Evolutionary conservation across 2,329 filamentous ascomycete genomes (phyloP).

Genomic region (Helotiales sp.): DNA sequence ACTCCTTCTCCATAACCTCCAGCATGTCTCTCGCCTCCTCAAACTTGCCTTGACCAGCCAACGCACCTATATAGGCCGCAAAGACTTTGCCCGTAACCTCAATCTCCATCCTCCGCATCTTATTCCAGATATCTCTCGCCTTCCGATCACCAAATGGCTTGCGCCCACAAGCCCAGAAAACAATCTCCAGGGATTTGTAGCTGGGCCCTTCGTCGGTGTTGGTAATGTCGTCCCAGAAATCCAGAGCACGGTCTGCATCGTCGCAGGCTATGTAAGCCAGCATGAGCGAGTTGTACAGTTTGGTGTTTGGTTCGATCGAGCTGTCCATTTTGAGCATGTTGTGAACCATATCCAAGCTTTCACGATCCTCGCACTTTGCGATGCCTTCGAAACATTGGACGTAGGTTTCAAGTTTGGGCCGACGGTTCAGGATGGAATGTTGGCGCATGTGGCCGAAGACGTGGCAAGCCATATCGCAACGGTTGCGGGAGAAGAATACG

Average conservation of each 20-base stretch:
- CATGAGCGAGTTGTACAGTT: conserved; percentile 84
- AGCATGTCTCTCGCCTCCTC: conserved; percentile 71
- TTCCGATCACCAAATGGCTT: conserved; percentile 61
- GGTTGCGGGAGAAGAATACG: conserved; percentile 76
- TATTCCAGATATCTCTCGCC: conserved; percentile 72
- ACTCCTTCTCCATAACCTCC: conserved; percentile 67
- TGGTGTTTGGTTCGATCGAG: conserved; percentile 76
- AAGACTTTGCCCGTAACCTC: conserved; percentile 76
- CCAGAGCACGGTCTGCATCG: conserved; percentile 68
- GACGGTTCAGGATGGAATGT: conserved; percentile 64
- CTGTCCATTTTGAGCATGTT: conserved; percentile 95
- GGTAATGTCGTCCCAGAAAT: conserved; percentile 86
- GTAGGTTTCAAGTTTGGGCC: conserved; percentile 78
- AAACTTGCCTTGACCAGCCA: conserved; percentile 74
- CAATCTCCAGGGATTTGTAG: conserved; percentile 78
- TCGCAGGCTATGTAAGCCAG: conserved; percentile 78
- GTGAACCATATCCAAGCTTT: conserved; percentile 76
- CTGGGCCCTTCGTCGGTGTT: conserved; percentile 83
- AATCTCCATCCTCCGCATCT: conserved; percentile 75
- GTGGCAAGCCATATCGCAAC: conserved; percentile 82
- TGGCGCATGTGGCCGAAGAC: conserved; percentile 96
- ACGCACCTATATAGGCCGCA: conserved; percentile 74
- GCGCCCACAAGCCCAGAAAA: conserved; percentile 78
- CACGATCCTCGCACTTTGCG: conserved; percentile 60
- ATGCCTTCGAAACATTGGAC: conserved; percentile 78